These are phyloP conservation scores for Fibroporia radiculosa DNA, from an alignment of 768 basidiomycete species.

Conservation along the genomic window DNA sequence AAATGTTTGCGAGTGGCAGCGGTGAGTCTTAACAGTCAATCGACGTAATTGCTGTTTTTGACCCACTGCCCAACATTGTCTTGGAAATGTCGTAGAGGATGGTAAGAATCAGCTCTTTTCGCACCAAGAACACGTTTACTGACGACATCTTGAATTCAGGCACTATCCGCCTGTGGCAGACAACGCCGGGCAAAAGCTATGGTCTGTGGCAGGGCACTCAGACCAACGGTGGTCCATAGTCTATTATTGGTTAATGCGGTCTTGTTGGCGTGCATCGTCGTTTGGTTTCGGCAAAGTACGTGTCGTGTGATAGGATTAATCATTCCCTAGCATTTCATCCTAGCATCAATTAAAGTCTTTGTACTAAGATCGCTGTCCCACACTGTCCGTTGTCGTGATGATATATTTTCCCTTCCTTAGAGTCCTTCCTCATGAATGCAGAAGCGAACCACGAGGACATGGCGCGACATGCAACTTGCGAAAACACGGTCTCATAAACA, in stretches of 20 bases:
- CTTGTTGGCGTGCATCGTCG: slow-evolving; percentile 10
- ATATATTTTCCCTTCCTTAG: neutral
- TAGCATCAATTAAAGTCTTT: slow-evolving; percentile 6
- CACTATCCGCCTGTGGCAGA: slow-evolving; percentile 96
- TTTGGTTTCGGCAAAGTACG: neutral
- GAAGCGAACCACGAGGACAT: too few relatives aligned
- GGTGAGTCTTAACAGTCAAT: slow-evolving; percentile 73
- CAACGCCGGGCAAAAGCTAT: slow-evolving; percentile 87
- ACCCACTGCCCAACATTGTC: too few relatives aligned
- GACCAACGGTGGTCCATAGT: slow-evolving; percentile 33
- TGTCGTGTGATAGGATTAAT: neutral
- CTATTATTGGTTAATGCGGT: slow-evolving; percentile 11
- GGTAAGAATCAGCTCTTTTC: slow-evolving; percentile 35
- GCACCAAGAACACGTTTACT: neutral
- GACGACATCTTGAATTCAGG: slow-evolving; percentile 36
- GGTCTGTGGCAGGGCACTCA: slow-evolving; percentile 77
- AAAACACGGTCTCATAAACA: too few relatives aligned
- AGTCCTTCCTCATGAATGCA: too few relatives aligned
- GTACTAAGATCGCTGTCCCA: slow-evolving; percentile 6
- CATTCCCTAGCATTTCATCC: slow-evolving; percentile 3
- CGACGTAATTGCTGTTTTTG: too few relatives aligned
- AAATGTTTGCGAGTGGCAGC: slow-evolving; percentile 95
- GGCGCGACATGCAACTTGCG: too few relatives aligned
- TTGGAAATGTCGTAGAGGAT: slow-evolving; percentile 70
- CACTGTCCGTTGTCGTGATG: slow-evolving; percentile 11